Base-by-base conservation (phyloP, 768 basidiomycete genomes). In the Roridomyces roridus region DNA sequence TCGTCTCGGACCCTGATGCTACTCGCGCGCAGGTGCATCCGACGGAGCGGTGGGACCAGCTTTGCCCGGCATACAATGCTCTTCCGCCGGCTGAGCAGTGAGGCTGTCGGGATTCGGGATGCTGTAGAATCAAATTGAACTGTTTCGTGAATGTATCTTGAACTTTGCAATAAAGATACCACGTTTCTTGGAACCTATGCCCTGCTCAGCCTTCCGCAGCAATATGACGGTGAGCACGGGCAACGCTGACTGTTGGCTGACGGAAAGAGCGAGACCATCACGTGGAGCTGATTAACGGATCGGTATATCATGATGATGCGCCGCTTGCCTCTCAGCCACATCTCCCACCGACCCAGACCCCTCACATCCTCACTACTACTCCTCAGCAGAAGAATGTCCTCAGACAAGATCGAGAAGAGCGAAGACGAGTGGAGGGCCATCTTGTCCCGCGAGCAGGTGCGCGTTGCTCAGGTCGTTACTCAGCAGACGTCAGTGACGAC, bases 401-500 rank as follows among this genome's bases (percentile, higher is more conserved):
- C 50, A 11, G n/a, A n/a, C n/a, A 68, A 65, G 35, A 62, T 67
- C 3, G 63, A 72, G 49, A 84, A 92, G 76, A 76, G 85, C 28
- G 92, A 94, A 6, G 71, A 77, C 9, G 94, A 96, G 71, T 97
- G 94, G 94, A 81, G 84, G 58, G 91, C 93, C 2, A 70, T 92
- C 40, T 80, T 97, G 44, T 83, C 85, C 24, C 87, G 84, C 4
- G 86, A 93, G 68, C 94, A 97, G 84, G 93, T 92, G 66, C 36
- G 80, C 24, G 1, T 26, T 31, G 9, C 17, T 51, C 8, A 24
- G 43, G 28, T 25, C 18, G 7, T 25, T 25, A 43, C 25, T 25
- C 48, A 25, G 18, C 42, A 26, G 17, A 25, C 51, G 24, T 39
- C 43, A 35, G 34, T 36, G 44, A 62, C 20, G 26, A 11, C 5